Base-by-base conservation (phyloP, 75 land plant species). In the Pinus taeda region DNA sequence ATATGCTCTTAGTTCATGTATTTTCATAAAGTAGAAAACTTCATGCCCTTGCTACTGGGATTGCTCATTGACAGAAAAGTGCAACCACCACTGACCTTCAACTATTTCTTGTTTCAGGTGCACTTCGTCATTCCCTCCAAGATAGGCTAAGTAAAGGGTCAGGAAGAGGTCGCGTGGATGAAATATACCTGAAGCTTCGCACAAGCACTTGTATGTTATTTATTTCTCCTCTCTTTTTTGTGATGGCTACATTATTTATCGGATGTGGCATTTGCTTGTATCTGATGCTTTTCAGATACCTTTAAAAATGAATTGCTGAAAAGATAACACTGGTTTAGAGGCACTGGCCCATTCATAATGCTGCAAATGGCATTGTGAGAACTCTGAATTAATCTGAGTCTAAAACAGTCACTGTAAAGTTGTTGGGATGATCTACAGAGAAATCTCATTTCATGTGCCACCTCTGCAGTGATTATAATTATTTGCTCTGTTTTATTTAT, bases 101-200 rank as follows among this genome's bases (percentile, higher is more conserved):
- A 42, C 13, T 17, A 11, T 60, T 67, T 64, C 1, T 17, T 60
- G 14, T 37, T 75, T 78, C 74, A 97, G 99, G 95, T 86, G 90
- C 98, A 53, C 85, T 97, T 73, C 86, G 99, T 21, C 98, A 92
- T 78, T 93, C 95, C 45, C 85, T 97, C 2, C 99, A 97, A 78
- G 98, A 93, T 14, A 91, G 92, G 78, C 82, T 97, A 57, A 90
- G 93, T 45, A 92, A 84, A 78, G 82, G 84, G 59, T 80, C 90
- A 15, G 89, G 92, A 6, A 89, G 76, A 78, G 72, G 90, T 58
- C 84, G 90, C 21, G 49, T 75, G 37, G 95, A 93, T 80, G 97
- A 92, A 30, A 95, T 95, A 77, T 77, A 86, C 57, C 80, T 97
- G 76, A 91, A 90, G 79, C 93, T 97, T 39, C 94, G 90, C 2